These are phyloP conservation scores for Macroventuria anomochaeta DNA, from an alignment of 2,329 filamentous ascomycete genomes.

Conservation along the genomic window DNA sequence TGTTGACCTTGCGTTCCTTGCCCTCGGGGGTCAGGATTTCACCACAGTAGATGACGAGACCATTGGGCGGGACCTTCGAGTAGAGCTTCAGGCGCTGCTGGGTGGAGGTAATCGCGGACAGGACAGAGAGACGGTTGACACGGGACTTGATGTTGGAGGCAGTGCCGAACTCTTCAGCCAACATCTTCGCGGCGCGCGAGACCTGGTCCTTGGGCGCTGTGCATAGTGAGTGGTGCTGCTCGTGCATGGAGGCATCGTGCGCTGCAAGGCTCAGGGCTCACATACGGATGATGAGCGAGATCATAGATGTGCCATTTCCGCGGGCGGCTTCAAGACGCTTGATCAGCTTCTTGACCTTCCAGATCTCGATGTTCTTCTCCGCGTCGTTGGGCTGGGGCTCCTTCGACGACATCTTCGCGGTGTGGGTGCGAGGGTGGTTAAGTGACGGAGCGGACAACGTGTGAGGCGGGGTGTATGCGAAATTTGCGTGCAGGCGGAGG, in stretches of 20 bases:
- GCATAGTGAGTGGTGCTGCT: conserved; percentile 31
- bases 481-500: conserved; percentile 13
- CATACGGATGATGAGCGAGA: conserved; percentile 97
- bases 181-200: conserved; percentile 96
- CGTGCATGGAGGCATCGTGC: not conserved
- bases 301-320: conserved; percentile 99
- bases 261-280: conserved; percentile 26
- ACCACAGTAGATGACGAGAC: conserved; percentile 97
- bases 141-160: conserved; percentile 99
- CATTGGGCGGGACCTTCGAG: conserved; percentile 98
- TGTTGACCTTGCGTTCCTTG: conserved; percentile 99
- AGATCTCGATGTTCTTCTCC: conserved; percentile 94
- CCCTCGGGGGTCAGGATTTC: conserved; percentile 99
- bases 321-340: conserved; percentile 96
- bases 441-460: too few species aligned
- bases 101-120: conserved; percentile 98
- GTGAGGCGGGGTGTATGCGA: conserved; percentile 24
- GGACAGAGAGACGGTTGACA: conserved; percentile 96
- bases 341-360: conserved; percentile 99
- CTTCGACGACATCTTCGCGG: conserved; percentile 47
- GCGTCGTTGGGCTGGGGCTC: conserved; percentile 78
- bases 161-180: conserved; percentile 99
- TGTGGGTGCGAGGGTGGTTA: conserved; percentile 19
- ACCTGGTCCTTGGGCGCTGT: conserved; percentile 97
- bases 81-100: conserved; percentile 99